phyloP scores from a whole-genome alignment of 805 yeast species.

The Wickerhamomyces xylosicus region DNA sequence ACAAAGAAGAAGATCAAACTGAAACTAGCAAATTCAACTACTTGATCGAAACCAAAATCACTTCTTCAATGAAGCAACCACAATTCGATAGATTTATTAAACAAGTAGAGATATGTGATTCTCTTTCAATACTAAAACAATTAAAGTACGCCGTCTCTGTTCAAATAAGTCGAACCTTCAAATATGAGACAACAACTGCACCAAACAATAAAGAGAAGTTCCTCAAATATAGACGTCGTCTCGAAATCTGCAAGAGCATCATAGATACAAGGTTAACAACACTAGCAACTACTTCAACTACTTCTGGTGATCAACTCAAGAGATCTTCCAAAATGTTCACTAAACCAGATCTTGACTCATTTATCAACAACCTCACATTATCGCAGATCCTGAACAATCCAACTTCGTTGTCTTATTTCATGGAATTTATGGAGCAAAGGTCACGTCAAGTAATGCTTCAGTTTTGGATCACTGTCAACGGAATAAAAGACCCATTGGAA shows the following conservation, averaged over 20 bases:
- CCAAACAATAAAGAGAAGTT: constrained; percentile 8
- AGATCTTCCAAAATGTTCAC: constrained; percentile 5
- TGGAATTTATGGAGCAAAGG: constrained; percentile 45
- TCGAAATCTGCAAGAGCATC: constrained; percentile 20
- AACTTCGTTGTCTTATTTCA: constrained; percentile 35
- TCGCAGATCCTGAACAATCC: constrained; percentile 38
- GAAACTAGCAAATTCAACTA: constrained; percentile 9
- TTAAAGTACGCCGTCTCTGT: constrained; percentile 35
- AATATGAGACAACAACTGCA: constrained; percentile 19
- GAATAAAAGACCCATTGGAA: constrained; percentile 62
- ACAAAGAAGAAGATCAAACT: constrained; percentile 3
- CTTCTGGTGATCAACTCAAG: neutral
- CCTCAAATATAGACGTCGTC: constrained; percentile 20
- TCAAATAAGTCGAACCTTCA: constrained; percentile 32
- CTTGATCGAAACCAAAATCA: constrained; percentile 23
- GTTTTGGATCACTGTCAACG: constrained; percentile 59
- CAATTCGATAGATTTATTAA: constrained; percentile 31
- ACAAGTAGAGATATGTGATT: constrained; percentile 21
- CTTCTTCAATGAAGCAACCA: constrained; percentile 28
- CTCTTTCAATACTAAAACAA: constrained; percentile 36
- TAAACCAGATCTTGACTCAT: constrained; percentile 13
- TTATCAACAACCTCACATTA: constrained; percentile 23
- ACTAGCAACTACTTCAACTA: constrained; percentile 8
- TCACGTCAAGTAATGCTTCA: constrained; percentile 37
- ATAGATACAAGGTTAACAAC: constrained; percentile 21